phyloP scores from a whole-genome alignment of 2,329 filamentous ascomycete species.

The Diaporthe amygdali region DNA sequence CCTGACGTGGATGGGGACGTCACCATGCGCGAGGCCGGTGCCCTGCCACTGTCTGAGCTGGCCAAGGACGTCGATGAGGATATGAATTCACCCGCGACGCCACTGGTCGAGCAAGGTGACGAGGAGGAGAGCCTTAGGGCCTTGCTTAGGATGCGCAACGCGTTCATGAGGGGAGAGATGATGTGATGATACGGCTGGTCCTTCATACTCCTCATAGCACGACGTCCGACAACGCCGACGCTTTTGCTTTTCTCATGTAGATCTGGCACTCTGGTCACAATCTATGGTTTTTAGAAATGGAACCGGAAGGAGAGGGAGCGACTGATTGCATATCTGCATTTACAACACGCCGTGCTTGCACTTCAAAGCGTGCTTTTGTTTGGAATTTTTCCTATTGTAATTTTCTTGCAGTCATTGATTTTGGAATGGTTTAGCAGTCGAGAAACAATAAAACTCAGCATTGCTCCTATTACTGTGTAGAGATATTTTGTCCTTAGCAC shows the following conservation, averaged over 20 bases:
- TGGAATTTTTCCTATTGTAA: too few relatives aligned
- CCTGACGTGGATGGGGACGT: constrained; percentile 1
- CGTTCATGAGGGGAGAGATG: constrained; percentile 21
- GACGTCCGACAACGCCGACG: not conserved
- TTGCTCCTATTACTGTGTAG: constrained; percentile 22
- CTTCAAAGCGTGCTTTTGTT: not conserved
- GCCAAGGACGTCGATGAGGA: not conserved
- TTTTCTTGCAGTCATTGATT: too few relatives aligned
- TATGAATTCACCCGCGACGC: not conserved
- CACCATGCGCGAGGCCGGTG: not conserved
- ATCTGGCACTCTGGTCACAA: not conserved
- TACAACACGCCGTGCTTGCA: not conserved
- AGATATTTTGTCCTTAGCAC: constrained; percentile 1
- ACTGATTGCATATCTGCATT: not conserved
- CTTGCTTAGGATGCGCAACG: constrained; percentile 18
- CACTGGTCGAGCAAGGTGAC: not conserved
- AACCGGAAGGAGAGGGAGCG: not conserved
- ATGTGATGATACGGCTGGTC: not conserved
- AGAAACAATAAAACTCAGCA: constrained; percentile 11
- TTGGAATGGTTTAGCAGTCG: not conserved
- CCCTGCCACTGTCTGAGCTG: not conserved
- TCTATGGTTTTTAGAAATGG: not conserved
- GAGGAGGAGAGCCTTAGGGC: not conserved
- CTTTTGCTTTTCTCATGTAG: not conserved
- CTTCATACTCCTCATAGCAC: not conserved